phyloP scores from a whole-genome alignment of 139 green algal species.

The Spirogloea muscicola region DNA sequence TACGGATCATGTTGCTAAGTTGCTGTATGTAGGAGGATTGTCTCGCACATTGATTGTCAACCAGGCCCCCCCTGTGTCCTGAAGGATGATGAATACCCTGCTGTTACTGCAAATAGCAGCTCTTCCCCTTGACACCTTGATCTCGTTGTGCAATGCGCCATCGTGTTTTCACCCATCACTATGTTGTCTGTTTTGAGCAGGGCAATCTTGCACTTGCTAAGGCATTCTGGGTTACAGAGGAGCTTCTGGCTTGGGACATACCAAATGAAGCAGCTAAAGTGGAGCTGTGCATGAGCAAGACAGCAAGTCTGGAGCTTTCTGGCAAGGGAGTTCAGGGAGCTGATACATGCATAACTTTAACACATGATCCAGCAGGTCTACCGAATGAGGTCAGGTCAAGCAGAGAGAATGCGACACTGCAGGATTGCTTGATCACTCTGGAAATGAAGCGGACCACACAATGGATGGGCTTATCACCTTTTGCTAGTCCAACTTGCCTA shows the following conservation, averaged over 20 bases:
- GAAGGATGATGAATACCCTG: neutral
- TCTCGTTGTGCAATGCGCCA: neutral
- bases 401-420: neutral
- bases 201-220: conserved; percentile 19
- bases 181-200: conserved; percentile 2
- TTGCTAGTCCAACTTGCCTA: neutral
- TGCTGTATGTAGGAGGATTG: neutral
- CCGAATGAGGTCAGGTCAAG: neutral
- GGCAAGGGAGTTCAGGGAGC: conserved; percentile 22
- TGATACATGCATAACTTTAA: no score
- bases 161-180: neutral
- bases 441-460: no score
- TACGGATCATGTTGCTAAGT: conserved; percentile 9
- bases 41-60: conserved; percentile 7
- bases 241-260: conserved; percentile 2
- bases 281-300: neutral
- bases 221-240: conserved; percentile 16
- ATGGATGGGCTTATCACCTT: neutral
- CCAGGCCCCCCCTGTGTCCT: no score
- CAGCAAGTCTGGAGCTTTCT: conserved; percentile 6
- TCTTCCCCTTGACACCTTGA: conserved; percentile 7
- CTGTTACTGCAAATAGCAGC: neutral
- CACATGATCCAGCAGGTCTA: no score
- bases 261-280: neutral
- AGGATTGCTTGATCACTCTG: no score